Percentiles rank a stretch among this genome's conserved stretches.
Evolutionary conservation across 345 rosid species (phyloP).

Genomic region (Erucastrum elatum): DNA sequence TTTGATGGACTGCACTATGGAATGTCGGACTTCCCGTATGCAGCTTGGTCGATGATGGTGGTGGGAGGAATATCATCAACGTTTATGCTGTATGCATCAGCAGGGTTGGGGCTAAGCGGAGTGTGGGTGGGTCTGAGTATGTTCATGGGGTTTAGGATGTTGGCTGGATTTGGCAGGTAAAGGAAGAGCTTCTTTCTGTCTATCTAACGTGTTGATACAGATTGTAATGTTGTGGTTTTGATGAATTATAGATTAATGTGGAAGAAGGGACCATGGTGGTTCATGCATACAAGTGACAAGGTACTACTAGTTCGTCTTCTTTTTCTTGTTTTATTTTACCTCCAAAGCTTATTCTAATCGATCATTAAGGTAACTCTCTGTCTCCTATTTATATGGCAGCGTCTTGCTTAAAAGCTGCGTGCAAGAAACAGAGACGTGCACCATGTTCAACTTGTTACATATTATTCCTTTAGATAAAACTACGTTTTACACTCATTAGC

Average conservation of each 20-base stretch:
- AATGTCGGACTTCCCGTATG: slow-evolving; percentile 85
- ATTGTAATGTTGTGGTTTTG: slow-evolving; percentile 9
- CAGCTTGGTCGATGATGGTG: slow-evolving; percentile 88
- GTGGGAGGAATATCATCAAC: slow-evolving; percentile 68
- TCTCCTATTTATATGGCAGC: slow-evolving; percentile 20
- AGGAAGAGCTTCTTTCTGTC: background rate
- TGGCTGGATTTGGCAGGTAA: slow-evolving; percentile 81
- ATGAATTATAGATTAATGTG: slow-evolving; percentile 53
- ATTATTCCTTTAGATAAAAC: background rate
- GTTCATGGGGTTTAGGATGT: slow-evolving; percentile 78
- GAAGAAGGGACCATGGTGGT: slow-evolving; percentile 95
- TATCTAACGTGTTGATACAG: too few species aligned
- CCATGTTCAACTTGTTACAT: background rate
- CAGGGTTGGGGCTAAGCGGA: slow-evolving; percentile 65
- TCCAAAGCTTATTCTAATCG: background rate
- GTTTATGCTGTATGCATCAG: slow-evolving; percentile 63
- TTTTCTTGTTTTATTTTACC: background rate
- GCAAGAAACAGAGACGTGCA: background rate
- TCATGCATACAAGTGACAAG: slow-evolving; percentile 54
- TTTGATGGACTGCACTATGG: slow-evolving; percentile 97
- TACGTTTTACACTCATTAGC: background rate
- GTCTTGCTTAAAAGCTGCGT: slow-evolving; percentile 26
- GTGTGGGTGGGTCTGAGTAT: slow-evolving; percentile 92
- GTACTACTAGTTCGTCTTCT: slow-evolving; percentile 6
- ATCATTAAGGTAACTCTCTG: background rate